Base-by-base conservation (phyloP, 1,284 basidiomycete genomes). In the Pyrrhoderma noxium region DNA sequence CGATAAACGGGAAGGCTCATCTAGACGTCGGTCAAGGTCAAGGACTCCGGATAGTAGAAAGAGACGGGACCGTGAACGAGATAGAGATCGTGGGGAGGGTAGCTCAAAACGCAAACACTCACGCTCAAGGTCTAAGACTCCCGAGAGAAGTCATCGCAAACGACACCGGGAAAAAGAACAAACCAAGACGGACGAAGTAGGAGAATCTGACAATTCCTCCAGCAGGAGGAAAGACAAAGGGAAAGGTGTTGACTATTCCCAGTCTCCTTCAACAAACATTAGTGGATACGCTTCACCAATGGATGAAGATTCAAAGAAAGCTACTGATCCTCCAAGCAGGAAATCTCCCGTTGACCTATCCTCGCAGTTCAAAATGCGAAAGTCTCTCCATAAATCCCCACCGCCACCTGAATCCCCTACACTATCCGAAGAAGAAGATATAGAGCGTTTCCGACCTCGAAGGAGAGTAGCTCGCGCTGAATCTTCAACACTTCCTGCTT, bases 401-500 rank as follows among this genome's bases (percentile, higher is more conserved):
- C 47, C 25, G 18, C 52, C 52, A 8, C 54, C 51, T 19, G 46
- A 45, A 34, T 56, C 54, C 14, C 54, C 54, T n/a, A 56, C 54
- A 4, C 46, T 56, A 16, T 56, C 54, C 9, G 54, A 56, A 27
- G 54, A 56, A 25, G 54, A 56, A 36, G 54, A 56, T 34, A 56
- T 56, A 18, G 51, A 49, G 21, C 54, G 54, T 40, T 35, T 51
- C 16, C 52, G 53, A 19, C 53, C 41, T 7, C 49, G 51, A 4
- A 47, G 40, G 9, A 54, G 52, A 58, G 65, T 41, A 7, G 8
- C 16, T 47, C 64, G 46, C 54, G 63, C 58, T 53, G 65, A 21
- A 60, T 61, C 13, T 22, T 38, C 31, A 35, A 39, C 14, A 22
- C 22, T 34, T 18, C 40, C 41, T 21, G 22, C n/a, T 41, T 37